Evolutionary conservation across 2,329 filamentous ascomycete species (phyloP).

Genomic region (Sordariomycetes sp.): DNA sequence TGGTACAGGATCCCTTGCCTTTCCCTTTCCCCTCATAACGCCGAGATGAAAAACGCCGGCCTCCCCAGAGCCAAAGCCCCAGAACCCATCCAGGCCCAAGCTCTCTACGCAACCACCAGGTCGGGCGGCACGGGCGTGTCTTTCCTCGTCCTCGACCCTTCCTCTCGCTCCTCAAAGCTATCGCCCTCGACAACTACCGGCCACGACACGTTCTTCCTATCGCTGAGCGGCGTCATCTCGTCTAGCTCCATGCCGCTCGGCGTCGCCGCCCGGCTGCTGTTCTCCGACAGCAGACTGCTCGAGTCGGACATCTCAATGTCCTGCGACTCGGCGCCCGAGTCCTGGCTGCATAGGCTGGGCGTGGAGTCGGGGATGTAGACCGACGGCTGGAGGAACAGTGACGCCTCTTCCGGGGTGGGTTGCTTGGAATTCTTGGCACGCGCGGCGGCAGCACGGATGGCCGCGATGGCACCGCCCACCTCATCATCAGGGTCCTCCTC

Average conservation of each 20-base stretch:
- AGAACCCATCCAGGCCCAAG: background rate
- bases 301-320: slow-evolving; percentile 42
- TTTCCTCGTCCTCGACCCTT: background rate
- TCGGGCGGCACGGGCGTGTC: slow-evolving; percentile 4
- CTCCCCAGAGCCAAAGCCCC: background rate
- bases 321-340: slow-evolving; percentile 16
- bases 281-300: slow-evolving; percentile 25
- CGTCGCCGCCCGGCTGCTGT: slow-evolving; percentile 14
- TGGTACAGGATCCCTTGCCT: background rate
- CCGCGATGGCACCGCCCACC: slow-evolving; percentile 29
- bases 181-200: background rate
- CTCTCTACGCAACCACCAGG: background rate
- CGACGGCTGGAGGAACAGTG: slow-evolving; percentile 6
- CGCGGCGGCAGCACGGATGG: slow-evolving; percentile 21
- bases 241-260: slow-evolving; percentile 4
- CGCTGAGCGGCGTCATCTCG: slow-evolving; percentile 1
- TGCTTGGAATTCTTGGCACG: slow-evolving; percentile 6
- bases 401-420: slow-evolving; percentile 4
- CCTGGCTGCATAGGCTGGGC: slow-evolving; percentile 27
- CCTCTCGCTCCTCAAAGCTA: background rate
- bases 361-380: slow-evolving; percentile 21
- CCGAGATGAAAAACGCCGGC: background rate
- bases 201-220: background rate
- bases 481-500: slow-evolving; percentile 32
- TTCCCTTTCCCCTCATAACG: background rate